Evolutionary conservation across 2,329 filamentous ascomycete genomes (phyloP).

Genomic region (Fusarium begoniae): DNA sequence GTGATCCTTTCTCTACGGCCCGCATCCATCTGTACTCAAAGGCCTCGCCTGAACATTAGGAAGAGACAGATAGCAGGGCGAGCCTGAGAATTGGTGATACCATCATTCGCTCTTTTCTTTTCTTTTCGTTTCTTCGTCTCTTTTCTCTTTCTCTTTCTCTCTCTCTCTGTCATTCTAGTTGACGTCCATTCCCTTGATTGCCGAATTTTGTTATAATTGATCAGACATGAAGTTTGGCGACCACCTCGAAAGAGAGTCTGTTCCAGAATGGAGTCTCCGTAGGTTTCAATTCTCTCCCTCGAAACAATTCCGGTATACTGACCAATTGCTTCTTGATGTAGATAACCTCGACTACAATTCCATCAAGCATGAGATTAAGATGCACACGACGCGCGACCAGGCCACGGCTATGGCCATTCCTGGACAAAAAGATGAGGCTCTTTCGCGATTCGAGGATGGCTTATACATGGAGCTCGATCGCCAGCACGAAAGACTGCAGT

Average conservation of each 20-base stretch:
- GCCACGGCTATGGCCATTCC: constrained; percentile 78
- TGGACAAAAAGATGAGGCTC: constrained; percentile 68
- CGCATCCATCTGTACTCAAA: constrained; percentile 8
- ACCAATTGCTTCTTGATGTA: constrained; percentile 51
- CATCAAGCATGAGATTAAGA: constrained; percentile 85
- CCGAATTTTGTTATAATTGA: background rate
- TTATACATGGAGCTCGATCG: constrained; percentile 76
- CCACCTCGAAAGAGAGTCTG: constrained; percentile 77
- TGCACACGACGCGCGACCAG: constrained; percentile 76
- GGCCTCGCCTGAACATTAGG: background rate
- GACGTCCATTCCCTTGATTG: background rate
- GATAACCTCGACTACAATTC: constrained; percentile 92
- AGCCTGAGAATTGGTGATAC: background rate
- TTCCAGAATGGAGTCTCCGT: constrained; percentile 85
- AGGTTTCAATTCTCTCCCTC: constrained; percentile 45
- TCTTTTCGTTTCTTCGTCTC: background rate
- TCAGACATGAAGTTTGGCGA: constrained; percentile 53
- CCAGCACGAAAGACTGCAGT: constrained; percentile 79
- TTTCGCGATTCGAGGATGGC: constrained; percentile 73
- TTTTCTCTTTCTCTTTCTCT: no score
- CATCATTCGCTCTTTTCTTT: background rate
- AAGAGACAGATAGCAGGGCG: background rate
- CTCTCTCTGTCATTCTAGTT: background rate
- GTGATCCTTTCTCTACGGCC: constrained; percentile 7
- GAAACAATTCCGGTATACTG: background rate